phyloP scores from a whole-genome alignment of 805 yeast genomes.

The Pichia scutulata region DNA sequence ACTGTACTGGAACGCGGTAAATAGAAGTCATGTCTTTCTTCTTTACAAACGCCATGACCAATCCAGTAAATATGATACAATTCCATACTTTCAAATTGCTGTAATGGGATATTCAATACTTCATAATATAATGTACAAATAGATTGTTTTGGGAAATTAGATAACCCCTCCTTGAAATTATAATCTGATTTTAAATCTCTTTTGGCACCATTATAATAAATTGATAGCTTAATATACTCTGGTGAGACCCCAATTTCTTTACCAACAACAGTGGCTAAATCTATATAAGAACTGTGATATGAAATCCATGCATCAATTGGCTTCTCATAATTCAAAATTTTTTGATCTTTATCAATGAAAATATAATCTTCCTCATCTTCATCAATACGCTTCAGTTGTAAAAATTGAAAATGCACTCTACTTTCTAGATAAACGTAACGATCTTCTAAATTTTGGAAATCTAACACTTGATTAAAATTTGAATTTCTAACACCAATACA shows the following conservation, averaged over 20 bases:
- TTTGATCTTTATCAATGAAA: constrained; percentile 27
- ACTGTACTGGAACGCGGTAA: constrained; percentile 59
- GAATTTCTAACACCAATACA: constrained; percentile 22
- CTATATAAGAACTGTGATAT: constrained; percentile 47
- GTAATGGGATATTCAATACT: constrained; percentile 61
- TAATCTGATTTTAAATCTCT: constrained; percentile 40
- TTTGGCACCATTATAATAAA: constrained; percentile 50
- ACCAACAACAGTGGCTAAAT: constrained; percentile 57
- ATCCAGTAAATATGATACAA: constrained; percentile 64
- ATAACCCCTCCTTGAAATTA: constrained; percentile 28
- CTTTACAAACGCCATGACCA: constrained; percentile 62
- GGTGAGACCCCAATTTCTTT: constrained; percentile 46
- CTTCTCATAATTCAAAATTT: constrained; percentile 10
- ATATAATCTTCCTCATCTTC: constrained; percentile 46
- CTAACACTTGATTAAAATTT: background rate
- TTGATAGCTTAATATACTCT: constrained; percentile 55
- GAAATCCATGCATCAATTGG: constrained; percentile 62
- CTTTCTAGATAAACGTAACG: constrained; percentile 50
- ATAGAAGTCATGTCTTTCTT: constrained; percentile 58
- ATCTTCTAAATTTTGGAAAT: constrained; percentile 32
- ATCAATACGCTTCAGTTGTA: constrained; percentile 33
- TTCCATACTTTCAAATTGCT: constrained; percentile 71
- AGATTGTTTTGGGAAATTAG: constrained; percentile 39
- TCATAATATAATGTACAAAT: constrained; percentile 58
- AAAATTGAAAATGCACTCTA: constrained; percentile 51